A percentile compares a stretch with the other conserved stretches of the same genome.
These are phyloP conservation scores for Acacia crassicarpa DNA, from an alignment of 306 rosid species.

Conservation along the genomic window DNA sequence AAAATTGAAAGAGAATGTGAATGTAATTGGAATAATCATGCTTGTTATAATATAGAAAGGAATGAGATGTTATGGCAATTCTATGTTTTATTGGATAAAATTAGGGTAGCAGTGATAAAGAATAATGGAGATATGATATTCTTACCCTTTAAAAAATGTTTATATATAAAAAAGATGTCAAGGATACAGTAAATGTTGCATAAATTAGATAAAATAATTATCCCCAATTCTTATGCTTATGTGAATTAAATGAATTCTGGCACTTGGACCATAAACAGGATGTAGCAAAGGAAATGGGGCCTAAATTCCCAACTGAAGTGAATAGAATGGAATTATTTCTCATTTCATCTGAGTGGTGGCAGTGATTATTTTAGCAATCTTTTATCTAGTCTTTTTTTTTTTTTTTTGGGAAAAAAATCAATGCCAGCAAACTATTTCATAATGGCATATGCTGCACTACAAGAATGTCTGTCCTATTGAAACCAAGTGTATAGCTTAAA, in stretches of 20 bases:
- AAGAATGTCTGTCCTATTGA: background rate
- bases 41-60: background rate
- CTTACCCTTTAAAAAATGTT: background rate
- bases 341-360: background rate
- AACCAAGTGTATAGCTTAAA: background rate
- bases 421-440: background rate
- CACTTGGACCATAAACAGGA: background rate
- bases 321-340: background rate
- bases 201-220: background rate
- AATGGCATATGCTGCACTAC: background rate
- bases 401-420: background rate
- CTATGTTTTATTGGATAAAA: background rate
- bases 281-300: background rate
- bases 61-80: background rate
- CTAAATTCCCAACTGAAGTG: background rate
- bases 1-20: background rate
- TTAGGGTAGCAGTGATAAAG: background rate
- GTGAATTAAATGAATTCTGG: background rate
- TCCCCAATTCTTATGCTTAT: background rate
- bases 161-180: background rate
- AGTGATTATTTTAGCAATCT: background rate
- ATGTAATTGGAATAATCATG: background rate
- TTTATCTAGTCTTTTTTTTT: background rate
- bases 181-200: background rate
- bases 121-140: background rate